phyloP scores from a whole-genome alignment of 176 grass and related monocot genomes.

The Cenchrus americanus region DNA sequence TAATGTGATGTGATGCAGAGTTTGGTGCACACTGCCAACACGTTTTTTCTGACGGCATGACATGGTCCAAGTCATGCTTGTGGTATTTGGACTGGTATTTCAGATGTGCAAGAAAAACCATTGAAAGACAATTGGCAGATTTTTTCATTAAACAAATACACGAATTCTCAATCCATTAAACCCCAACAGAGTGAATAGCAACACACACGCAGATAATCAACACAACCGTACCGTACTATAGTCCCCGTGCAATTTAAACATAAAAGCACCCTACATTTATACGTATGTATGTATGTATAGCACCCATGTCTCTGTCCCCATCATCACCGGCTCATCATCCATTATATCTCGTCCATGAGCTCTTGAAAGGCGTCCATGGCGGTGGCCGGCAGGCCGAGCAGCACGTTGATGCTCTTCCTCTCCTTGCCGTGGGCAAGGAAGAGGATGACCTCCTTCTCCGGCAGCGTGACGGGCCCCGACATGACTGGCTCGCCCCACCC shows the following conservation, averaged over 20 bases:
- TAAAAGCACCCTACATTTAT: not conserved
- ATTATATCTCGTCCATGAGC: slow-evolving; percentile 77
- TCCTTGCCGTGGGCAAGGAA: slow-evolving; percentile 89
- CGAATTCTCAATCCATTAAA: not conserved
- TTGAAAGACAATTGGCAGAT: not conserved
- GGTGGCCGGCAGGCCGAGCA: slow-evolving; percentile 75
- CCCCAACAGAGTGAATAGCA: not conserved
- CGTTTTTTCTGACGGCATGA: too few species aligned
- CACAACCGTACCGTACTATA: not conserved
- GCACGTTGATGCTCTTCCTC: slow-evolving; percentile 86
- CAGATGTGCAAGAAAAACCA: too few species aligned
- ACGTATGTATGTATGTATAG: not conserved
- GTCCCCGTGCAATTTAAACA: not conserved
- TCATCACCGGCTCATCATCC: too few species aligned
- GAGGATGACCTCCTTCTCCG: slow-evolving; percentile 90
- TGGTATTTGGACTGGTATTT: too few species aligned
- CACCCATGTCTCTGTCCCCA: not conserved
- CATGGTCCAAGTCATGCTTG: too few species aligned
- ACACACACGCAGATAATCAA: not conserved
- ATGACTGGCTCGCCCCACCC: slow-evolving; percentile 78
- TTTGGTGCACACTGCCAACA: too few species aligned
- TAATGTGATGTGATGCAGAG: too few species aligned
- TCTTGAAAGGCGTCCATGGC: slow-evolving; percentile 89
- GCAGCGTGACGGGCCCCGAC: slow-evolving; percentile 85
- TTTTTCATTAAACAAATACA: slow-evolving; percentile 2